Conservation (phyloP, 2,329 filamentous ascomycete genomes). For the Diaporthe sp. region DNA sequence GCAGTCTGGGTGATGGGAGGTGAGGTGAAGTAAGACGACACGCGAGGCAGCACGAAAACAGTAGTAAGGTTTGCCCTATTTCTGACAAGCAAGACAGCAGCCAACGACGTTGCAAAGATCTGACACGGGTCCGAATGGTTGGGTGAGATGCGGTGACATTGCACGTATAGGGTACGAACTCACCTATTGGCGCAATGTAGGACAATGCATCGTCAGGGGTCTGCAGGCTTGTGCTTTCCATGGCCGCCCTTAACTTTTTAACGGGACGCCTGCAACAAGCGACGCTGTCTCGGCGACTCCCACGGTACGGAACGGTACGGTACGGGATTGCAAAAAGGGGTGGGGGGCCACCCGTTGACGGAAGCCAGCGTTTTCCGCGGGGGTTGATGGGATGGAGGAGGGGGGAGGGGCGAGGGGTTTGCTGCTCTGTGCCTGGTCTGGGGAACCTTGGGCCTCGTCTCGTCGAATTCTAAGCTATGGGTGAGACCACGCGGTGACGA, state of each 20-base stretch:
- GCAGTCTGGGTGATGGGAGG: slow-evolving; percentile 22
- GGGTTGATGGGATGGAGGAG: background rate
- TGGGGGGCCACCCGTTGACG: slow-evolving; percentile 3
- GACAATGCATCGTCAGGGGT: slow-evolving; percentile 62
- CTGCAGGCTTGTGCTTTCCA: slow-evolving; percentile 59
- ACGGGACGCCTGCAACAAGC: slow-evolving; percentile 33
- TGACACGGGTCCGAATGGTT: slow-evolving; percentile 66
- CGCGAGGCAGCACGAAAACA: slow-evolving; percentile 42
- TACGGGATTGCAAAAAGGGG: background rate
- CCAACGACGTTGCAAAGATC: slow-evolving; percentile 62
- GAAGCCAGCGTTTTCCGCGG: slow-evolving; percentile 16
- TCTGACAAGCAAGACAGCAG: slow-evolving; percentile 48
- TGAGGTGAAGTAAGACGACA: slow-evolving; percentile 42
- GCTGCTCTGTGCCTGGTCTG: slow-evolving; percentile 16
- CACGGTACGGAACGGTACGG: slow-evolving; percentile 22
- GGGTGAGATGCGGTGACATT: slow-evolving; percentile 52
- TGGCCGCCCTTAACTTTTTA: slow-evolving; percentile 47
- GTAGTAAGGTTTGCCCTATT: slow-evolving; percentile 43
- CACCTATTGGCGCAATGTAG: slow-evolving; percentile 70
- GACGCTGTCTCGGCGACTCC: slow-evolving; percentile 23
- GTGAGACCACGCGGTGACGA: background rate
- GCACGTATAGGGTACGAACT: slow-evolving; percentile 50
- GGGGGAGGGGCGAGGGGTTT: background rate
- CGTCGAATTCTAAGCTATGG: background rate
- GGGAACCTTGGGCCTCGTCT: slow-evolving; percentile 9